Evolutionary conservation across 768 basidiomycete species (phyloP).

Genomic region (Suillus occidentalis): DNA sequence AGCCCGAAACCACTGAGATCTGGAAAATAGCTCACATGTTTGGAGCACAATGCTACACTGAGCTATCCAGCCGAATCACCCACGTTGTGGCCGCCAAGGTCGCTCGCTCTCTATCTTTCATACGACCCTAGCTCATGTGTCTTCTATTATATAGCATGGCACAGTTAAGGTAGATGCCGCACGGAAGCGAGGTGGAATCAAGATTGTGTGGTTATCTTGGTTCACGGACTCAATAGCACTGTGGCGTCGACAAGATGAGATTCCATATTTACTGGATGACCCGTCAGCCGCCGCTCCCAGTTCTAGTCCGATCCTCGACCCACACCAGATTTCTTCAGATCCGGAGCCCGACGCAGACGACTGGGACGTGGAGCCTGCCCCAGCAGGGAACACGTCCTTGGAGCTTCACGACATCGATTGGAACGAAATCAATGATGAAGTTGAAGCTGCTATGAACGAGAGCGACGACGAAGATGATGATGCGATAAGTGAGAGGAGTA

Average conservation of each 20-base stretch:
- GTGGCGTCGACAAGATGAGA: slow-evolving; percentile 85
- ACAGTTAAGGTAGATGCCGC: slow-evolving; percentile 92
- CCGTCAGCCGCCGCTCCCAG: slow-evolving; percentile 42
- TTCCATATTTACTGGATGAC: slow-evolving; percentile 69
- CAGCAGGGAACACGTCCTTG: slow-evolving; percentile 35
- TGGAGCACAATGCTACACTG: slow-evolving; percentile 78
- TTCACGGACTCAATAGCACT: slow-evolving; percentile 85
- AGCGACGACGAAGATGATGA: slow-evolving; percentile 57
- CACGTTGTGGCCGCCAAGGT: slow-evolving; percentile 94
- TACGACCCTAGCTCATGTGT: slow-evolving; percentile 10
- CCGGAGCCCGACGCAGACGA: slow-evolving; percentile 69
- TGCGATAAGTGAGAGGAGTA: slow-evolving; percentile 39
- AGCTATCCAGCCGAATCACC: slow-evolving; percentile 66
- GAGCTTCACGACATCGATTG: slow-evolving; percentile 71
- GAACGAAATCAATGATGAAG: slow-evolving; percentile 83
- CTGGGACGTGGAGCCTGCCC: slow-evolving; percentile 52
- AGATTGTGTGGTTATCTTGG: slow-evolving; percentile 89
- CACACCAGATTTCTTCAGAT: slow-evolving; percentile 60
- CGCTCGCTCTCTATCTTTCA: slow-evolving; percentile 12
- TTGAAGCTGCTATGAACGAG: slow-evolving; percentile 85
- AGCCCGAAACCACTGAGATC: slow-evolving; percentile 76
- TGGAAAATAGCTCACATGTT: slow-evolving; percentile 88
- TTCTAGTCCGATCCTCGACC: slow-evolving; percentile 45
- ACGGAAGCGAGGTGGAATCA: slow-evolving; percentile 69
- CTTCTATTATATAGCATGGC: slow-evolving; percentile 54